Conservation (phyloP, 2,329 filamentous ascomycete genomes). For the Fusarium sp. region DNA sequence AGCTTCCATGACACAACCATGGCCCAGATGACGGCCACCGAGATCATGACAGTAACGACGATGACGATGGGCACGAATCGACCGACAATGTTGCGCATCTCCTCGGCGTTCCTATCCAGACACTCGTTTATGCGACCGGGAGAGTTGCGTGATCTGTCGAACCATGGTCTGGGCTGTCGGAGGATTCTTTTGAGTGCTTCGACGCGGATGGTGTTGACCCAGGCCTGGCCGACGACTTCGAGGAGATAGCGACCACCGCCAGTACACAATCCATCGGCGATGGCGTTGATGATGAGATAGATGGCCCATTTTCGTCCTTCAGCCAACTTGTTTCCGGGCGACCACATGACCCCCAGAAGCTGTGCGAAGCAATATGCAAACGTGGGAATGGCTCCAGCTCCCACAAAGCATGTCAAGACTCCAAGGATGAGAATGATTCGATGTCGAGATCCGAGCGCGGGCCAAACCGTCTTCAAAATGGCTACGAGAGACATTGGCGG, state of each 20-base stretch:
- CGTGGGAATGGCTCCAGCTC: conserved; percentile 75
- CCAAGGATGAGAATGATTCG: conserved; percentile 69
- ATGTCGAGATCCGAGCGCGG: conserved; percentile 65
- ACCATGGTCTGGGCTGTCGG: conserved; percentile 82
- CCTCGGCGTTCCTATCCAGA: conserved; percentile 85
- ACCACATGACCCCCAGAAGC: conserved; percentile 78
- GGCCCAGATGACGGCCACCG: conserved; percentile 80
- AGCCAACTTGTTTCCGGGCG: conserved; percentile 59
- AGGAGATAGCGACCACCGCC: conserved; percentile 78
- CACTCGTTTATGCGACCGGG: conserved; percentile 74
- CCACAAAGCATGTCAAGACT: conserved; percentile 70
- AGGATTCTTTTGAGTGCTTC: conserved; percentile 78
- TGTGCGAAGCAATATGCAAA: conserved; percentile 84
- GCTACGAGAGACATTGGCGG: conserved; percentile 35
- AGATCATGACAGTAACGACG: conserved; percentile 74
- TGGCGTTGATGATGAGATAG: conserved; percentile 74
- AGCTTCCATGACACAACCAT: conserved; percentile 82
- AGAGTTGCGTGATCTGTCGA: conserved; percentile 75
- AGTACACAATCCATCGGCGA: conserved; percentile 72
- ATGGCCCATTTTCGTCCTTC: conserved; percentile 75
- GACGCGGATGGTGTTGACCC: conserved; percentile 79
- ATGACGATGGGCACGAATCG: conserved; percentile 80
- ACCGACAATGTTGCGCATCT: conserved; percentile 85
- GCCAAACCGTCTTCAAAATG: conserved; percentile 72
- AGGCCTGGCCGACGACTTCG: conserved; percentile 78